Conservation (phyloP, 345 rosid genomes). For the Hibiscus mutabilis region DNA sequence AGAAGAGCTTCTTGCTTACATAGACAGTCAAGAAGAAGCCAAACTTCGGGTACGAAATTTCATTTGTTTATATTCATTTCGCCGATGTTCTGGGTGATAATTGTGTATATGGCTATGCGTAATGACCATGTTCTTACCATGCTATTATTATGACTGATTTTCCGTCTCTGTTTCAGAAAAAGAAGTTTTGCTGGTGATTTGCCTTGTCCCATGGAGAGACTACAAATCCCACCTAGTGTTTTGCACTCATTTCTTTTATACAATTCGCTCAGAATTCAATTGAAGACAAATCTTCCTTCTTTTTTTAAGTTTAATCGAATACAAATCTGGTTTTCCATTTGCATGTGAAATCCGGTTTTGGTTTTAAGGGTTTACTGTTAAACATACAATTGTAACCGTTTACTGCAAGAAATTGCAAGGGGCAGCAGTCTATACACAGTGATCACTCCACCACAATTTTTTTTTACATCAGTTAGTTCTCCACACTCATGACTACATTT, state of each 20-base stretch:
- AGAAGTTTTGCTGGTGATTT: constrained; percentile 52
- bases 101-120: background rate
- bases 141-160: background rate
- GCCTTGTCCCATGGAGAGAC: constrained; percentile 14
- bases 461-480: background rate
- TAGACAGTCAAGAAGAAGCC: constrained; percentile 81
- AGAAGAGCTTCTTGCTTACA: constrained; percentile 94
- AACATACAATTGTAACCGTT: background rate
- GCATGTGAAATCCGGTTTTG: background rate
- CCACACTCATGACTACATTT: background rate
- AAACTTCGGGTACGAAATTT: constrained; percentile 46
- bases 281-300: background rate
- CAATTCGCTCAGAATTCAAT: background rate
- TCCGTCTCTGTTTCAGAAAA: constrained; percentile 35
- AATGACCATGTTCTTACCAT: background rate
- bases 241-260: background rate
- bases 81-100: background rate
- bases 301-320: background rate
- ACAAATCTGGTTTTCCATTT: background rate
- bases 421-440: too few relatives aligned
- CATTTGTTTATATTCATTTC: background rate
- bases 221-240: background rate
- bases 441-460: too few relatives aligned
- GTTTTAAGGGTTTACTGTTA: background rate
- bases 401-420: background rate